Base-by-base conservation (phyloP, 306 rosid species). In the Mimosa bimucronata region DNA sequence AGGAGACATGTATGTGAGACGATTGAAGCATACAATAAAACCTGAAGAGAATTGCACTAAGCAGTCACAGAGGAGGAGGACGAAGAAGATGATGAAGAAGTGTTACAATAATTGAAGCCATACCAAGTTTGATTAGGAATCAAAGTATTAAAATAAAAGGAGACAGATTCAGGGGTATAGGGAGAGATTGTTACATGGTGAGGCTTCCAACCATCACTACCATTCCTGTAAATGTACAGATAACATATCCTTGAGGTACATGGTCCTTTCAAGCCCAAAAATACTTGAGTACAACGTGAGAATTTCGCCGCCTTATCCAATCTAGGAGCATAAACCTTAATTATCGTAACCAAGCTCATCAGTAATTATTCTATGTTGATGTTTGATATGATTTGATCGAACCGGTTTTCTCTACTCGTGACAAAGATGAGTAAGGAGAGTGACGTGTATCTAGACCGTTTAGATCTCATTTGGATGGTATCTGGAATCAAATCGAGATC, bases 191-290 rank as follows among this genome's bases (percentile, higher is more conserved):
- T 85, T 38, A 94, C 97, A 37, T 74, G 69, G 57, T 88, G 87
- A 21, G 90, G 91, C 30, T 60, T 79, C 98, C 98, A 94, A 34
- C 98, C 98, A 73, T 94, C 98, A 77, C 81, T 80, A 26, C 98
- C 94, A 2, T 29, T 85, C 75, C 97, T 83, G 88, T 94, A 90
- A 26, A 92, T 64, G 40, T 90, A 89, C 21, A 94, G 77, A 38
- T 85, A 86, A 68, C 98, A 94, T 72, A 86, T 62, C 79, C 81
- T 85, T 60, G 86, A 83, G 0, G 92, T 85, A 82, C 98, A 92
- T 16, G 98, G 97, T 7, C 97, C 98, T 18, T 64, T 8, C 66
- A 72, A 89, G 89, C 5, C 88, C 86, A 79, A 13, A 45, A 15
- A 13, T 45, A 92, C 96, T 0, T 86, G 83, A 48, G 94, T 88